A percentile compares a stretch with the other conserved stretches of the same genome.
These are phyloP conservation scores for Acanthamoeba culbertsoni DNA, from an alignment of 208 protist genomes.

Conservation along the genomic window DNA sequence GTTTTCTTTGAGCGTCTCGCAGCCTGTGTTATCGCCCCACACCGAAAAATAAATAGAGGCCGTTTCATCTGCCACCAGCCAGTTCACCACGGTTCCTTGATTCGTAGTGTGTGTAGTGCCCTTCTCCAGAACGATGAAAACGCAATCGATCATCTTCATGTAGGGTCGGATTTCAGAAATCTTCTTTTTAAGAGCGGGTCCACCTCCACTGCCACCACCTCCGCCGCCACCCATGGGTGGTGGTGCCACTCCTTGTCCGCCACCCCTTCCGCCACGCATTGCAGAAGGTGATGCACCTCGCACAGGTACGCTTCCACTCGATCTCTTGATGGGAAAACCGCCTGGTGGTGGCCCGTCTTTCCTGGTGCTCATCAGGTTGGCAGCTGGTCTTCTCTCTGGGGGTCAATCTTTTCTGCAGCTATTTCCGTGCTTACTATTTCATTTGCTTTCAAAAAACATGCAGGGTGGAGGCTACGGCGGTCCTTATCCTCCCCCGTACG, in stretches of 20 bases:
- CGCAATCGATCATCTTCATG: constrained; percentile 56
- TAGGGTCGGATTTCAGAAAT: constrained; percentile 47
- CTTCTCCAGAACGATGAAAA: constrained; percentile 60
- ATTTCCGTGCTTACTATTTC: too few species aligned
- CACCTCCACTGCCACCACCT: not conserved
- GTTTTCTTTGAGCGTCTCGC: constrained; percentile 39
- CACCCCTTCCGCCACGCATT: not conserved
- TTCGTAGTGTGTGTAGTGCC: constrained; percentile 41
- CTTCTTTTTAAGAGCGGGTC: not conserved
- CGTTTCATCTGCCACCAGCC: constrained; percentile 50
- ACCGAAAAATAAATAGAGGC: constrained; percentile 57
- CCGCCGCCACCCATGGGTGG: not conserved
- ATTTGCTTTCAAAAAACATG: too few species aligned
- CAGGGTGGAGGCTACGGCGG: not conserved
- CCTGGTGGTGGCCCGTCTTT: not conserved
- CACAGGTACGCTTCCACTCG: not conserved
- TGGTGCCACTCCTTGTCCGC: not conserved
- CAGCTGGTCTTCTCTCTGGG: not conserved
- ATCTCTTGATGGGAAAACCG: not conserved
- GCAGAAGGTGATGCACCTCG: not conserved
- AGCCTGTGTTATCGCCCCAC: constrained; percentile 56
- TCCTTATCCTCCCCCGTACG: too few species aligned
- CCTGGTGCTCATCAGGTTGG: not conserved
- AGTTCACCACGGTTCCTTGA: constrained; percentile 36
- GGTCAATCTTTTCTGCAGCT: not conserved